Conservation (phyloP, 495 filamentous ascomycete genomes). For the Xylaria telfairii region DNA sequence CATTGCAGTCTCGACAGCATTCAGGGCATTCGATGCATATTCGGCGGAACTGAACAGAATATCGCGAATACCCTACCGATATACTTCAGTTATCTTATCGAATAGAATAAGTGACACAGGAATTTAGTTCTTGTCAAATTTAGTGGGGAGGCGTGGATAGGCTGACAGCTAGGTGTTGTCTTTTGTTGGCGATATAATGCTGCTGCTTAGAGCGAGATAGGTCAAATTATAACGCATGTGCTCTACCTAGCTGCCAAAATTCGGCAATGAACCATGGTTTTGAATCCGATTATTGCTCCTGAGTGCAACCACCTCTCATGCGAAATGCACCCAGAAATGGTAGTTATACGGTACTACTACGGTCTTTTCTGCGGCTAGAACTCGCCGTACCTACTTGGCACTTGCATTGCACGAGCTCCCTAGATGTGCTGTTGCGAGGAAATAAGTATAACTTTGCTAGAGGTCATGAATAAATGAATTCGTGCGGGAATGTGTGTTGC, state of each 20-base stretch:
- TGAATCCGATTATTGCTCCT: not conserved
- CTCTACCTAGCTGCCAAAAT: not conserved
- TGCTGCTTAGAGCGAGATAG: not conserved
- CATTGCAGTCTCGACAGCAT: not conserved
- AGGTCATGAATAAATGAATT: not conserved
- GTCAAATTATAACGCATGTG: not conserved
- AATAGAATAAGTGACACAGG: not conserved
- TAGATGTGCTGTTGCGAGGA: not conserved
- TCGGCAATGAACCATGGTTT: not conserved
- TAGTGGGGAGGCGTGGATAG: not conserved
- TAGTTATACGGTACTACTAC: not conserved
- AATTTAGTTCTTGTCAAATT: not conserved
- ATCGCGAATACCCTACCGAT: not conserved
- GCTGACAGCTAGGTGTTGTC: not conserved
- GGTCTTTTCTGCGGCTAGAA: constrained; percentile 1
- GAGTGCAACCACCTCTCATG: not conserved
- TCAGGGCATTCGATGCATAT: not conserved
- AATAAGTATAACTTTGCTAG: not conserved
- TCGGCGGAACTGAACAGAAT: not conserved
- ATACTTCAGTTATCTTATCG: not conserved
- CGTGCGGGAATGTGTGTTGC: not conserved
- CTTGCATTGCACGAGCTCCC: not conserved
- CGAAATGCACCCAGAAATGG: not conserved
- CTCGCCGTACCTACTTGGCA: not conserved
- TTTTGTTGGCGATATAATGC: not conserved